Conservation (phyloP, 306 rosid species). For the Heteromeles arbutifolia region DNA sequence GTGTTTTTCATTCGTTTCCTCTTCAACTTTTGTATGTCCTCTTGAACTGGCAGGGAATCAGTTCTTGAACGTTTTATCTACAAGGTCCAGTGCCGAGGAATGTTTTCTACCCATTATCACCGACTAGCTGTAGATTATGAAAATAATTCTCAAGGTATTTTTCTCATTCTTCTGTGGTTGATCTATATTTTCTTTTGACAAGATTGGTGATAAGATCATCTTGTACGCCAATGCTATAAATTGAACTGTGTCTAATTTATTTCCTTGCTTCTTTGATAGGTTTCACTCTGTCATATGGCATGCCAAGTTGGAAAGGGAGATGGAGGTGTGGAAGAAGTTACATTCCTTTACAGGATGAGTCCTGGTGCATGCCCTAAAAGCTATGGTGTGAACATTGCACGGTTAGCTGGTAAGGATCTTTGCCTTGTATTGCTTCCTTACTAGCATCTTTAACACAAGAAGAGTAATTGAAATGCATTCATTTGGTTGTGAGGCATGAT, state of each 20-base stretch:
- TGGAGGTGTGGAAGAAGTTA: slow-evolving; percentile 77
- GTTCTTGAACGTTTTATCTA: slow-evolving; percentile 83
- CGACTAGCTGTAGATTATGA: slow-evolving; percentile 61
- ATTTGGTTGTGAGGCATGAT: background rate
- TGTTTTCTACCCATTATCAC: slow-evolving; percentile 92
- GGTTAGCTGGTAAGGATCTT: slow-evolving; percentile 67
- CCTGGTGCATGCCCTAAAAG: slow-evolving; percentile 94
- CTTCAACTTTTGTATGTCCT: background rate
- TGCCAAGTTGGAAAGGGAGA: slow-evolving; percentile 77
- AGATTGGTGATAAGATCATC: background rate
- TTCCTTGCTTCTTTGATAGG: slow-evolving; percentile 42
- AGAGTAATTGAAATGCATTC: background rate
- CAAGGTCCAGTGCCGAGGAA: slow-evolving; percentile 75
- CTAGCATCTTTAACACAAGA: background rate
- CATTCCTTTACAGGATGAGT: slow-evolving; percentile 81
- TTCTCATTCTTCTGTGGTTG: background rate
- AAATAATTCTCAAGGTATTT: slow-evolving; percentile 58
- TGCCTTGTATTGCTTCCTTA: background rate
- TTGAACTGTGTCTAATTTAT: slow-evolving; percentile 6
- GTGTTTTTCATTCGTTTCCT: slow-evolving; percentile 9
- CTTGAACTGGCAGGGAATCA: slow-evolving; percentile 49
- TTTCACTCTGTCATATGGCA: slow-evolving; percentile 83
- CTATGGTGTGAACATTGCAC: slow-evolving; percentile 93
- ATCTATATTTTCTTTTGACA: slow-evolving; percentile 2
- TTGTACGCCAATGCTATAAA: background rate